Base-by-base conservation (phyloP, 345 rosid genomes). In the Ceriops decandra region DNA sequence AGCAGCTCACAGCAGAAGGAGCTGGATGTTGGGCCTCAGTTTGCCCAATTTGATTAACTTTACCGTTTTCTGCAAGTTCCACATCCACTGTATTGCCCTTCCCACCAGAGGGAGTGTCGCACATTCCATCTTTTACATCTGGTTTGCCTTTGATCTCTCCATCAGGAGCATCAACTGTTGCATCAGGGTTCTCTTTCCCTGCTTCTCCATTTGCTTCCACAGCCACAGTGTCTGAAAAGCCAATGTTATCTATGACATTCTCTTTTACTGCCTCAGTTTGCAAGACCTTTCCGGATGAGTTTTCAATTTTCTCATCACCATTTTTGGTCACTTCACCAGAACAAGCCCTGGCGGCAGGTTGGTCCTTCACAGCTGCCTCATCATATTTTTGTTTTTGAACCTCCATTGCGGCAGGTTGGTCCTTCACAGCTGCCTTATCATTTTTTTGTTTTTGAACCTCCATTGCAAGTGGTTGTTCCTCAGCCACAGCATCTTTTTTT, bases 51-150 rank as follows among this genome's bases (percentile, higher is more conserved):
- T 54, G 81, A 26, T 57, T 68, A n/a, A 75, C 78, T 61, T 76
- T 78, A 42, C 84, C 83, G 61, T 82, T 79, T 77, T 75, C 85
- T n/a, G 46, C 65, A 35, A 79, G 6, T 72, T 72, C 83, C 0
- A 24, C 83, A 26, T 74, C 83, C 1, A 56, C 60, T 28, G 71
- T 63, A 64, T 70, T 82, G 47, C 67, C 76, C 66, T 76, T 72
- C 64, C 68, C 57, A 59, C 52, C 82, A 4, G 64, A 71, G 56
- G 76, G 77, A 64, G 57, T 60, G 33, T 47, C 52, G 32, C 27
- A 30, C 57, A 76, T 76, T 27, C 46, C 85, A 56, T 68, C 58
- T 1, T 54, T 9, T 54, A 7, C 13, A 21, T 56, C 64, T 52
- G 56, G 70, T 56, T 68, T 74, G 63, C 80, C 76, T 58, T 76